Conservation (phyloP, 495 filamentous ascomycete species). For the Penicillium riverlandense region DNA sequence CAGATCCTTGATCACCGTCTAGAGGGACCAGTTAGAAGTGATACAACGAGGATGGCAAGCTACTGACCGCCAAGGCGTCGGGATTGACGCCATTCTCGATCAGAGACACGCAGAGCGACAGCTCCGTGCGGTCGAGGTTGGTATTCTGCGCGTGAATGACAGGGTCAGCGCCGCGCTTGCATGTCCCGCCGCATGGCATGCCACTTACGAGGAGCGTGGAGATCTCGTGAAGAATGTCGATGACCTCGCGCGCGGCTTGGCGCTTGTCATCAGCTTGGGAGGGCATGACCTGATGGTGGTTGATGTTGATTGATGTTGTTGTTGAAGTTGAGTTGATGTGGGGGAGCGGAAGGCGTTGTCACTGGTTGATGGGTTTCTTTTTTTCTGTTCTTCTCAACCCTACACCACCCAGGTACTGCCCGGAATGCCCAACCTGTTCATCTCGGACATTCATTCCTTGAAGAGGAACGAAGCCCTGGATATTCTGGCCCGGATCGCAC, state of each 20-base stretch:
- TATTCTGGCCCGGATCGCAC: slow-evolving; percentile 35
- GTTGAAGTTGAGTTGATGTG: too few relatives aligned
- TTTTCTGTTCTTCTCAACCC: too few relatives aligned
- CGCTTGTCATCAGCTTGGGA: slow-evolving; percentile 59
- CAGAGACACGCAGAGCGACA: slow-evolving; percentile 90
- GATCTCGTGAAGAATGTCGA: slow-evolving; percentile 94
- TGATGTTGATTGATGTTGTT: too few relatives aligned
- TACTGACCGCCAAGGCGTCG: slow-evolving; percentile 77
- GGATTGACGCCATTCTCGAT: slow-evolving; percentile 97
- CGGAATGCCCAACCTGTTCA: slow-evolving; percentile 26
- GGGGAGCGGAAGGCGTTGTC: too few relatives aligned
- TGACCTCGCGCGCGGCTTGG: slow-evolving; percentile 86
- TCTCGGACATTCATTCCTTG: slow-evolving; percentile 40
- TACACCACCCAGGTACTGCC: not conserved
- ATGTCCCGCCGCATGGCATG: too few relatives aligned
- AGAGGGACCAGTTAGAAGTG: not conserved
- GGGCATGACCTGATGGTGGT: slow-evolving; percentile 17
- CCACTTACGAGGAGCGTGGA: slow-evolving; percentile 70
- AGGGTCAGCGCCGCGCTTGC: not conserved
- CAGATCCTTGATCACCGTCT: slow-evolving; percentile 70
- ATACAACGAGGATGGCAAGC: not conserved
- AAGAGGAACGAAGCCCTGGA: slow-evolving; percentile 27
- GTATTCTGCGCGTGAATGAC: slow-evolving; percentile 59
- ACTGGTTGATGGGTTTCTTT: too few relatives aligned
- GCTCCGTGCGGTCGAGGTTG: slow-evolving; percentile 76